Base-by-base conservation (phyloP, 768 basidiomycete species). In the Lactarius quietus region DNA sequence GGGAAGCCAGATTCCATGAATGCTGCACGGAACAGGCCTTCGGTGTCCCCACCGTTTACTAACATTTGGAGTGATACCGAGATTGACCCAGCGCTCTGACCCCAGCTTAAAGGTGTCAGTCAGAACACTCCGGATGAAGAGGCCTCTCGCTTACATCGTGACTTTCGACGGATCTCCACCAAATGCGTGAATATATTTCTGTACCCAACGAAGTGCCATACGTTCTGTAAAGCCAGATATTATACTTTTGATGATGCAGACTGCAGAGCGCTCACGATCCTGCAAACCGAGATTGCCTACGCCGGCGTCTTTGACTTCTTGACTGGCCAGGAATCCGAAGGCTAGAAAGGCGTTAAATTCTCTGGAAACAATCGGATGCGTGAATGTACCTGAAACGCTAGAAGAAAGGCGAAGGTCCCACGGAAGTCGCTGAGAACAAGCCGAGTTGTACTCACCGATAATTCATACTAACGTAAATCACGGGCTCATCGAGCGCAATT, bases 131-230 rank as follows among this genome's bases (percentile, higher is more conserved):
- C 9, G 33, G 36, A 18, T 62, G 39, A 59, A 65, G 52, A 26
- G 38, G 54, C 60, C 63, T 45, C 23, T 53, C n/a, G 10, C 81
- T 61, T 72, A 85, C 81, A 84, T 80, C 0, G 83, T 84, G 1
- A 86, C 86, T 72, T 83, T 86, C 8, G 71, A 72, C 0, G 83
- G 82, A 72, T 89, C 85, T 10, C 89, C 88, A 1, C 87, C 87
- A 68, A 88, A 90, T 6, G 76, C 74, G 35, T 73, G 69, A 63
- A 89, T 86, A 70, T 90, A 84, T 70, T 85, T 83, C 65, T 86
- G 83, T 3, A 89, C 76, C 88, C 88, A 89, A 59, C 82, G 73
- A 4, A 90, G 70, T 2, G 86, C 86, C 45, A 82, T 73, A 20
- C 84, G 78, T 70, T 85, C 83, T 87, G 73, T 64, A 64, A 29